These are phyloP conservation scores for Solidago caesia DNA, from an alignment of 129 eudicot genomes.

Conservation along the genomic window DNA sequence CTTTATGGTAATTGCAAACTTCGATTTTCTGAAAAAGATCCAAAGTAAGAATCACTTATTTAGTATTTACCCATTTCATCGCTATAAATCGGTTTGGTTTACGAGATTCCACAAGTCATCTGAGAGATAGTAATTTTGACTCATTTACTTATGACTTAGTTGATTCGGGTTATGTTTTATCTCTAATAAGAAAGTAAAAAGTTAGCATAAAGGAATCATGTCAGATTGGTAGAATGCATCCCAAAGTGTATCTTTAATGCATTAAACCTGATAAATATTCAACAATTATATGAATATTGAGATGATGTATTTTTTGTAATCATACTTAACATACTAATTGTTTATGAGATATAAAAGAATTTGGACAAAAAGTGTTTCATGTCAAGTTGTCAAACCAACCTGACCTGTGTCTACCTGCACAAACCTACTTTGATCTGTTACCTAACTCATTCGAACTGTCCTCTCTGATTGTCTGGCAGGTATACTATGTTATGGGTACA, in stretches of 20 bases:
- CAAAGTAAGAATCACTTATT: slow-evolving; percentile 9
- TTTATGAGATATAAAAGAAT: background rate
- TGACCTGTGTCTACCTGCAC: background rate
- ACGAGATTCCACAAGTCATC: slow-evolving; percentile 8
- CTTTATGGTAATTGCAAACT: background rate
- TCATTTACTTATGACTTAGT: background rate
- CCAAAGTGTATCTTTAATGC: background rate
- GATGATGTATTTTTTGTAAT: background rate
- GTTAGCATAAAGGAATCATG: background rate
- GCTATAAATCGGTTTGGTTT: slow-evolving; percentile 8
- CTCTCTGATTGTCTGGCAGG: slow-evolving; percentile 43
- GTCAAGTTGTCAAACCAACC: background rate
- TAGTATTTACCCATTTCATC: slow-evolving; percentile 10
- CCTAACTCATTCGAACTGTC: background rate
- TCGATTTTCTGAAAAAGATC: slow-evolving; percentile 13
- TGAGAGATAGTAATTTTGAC: background rate
- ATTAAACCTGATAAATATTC: background rate
- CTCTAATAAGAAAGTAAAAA: background rate
- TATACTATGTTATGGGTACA: slow-evolving; percentile 73
- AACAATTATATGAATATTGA: background rate
- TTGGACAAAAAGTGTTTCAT: background rate
- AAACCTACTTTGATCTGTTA: background rate
- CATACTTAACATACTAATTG: background rate
- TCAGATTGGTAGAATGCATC: background rate
- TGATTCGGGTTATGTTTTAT: background rate